These are phyloP conservation scores for Rhizopogon sp. DNA, from an alignment of 768 basidiomycete species.

Conservation along the genomic window DNA sequence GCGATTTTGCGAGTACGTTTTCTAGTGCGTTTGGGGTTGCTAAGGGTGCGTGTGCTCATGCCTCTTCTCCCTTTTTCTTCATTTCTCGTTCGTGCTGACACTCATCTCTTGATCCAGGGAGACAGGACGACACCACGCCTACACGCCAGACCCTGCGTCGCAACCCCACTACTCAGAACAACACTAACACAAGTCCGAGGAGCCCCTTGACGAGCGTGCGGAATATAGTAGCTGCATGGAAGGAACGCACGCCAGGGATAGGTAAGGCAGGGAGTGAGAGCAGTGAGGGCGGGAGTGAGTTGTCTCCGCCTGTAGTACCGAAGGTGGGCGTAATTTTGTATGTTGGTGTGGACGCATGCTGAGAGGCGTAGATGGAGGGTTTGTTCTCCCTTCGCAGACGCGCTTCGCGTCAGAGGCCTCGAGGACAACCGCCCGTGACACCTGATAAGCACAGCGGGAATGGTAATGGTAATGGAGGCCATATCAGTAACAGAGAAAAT, in stretches of 20 bases:
- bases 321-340: background rate
- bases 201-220: slow-evolving; percentile 71
- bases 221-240: slow-evolving; percentile 78
- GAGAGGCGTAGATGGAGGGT: slow-evolving; percentile 12
- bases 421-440: slow-evolving; percentile 11
- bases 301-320: slow-evolving; percentile 2
- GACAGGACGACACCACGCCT: background rate
- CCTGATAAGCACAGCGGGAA: slow-evolving; percentile 7
- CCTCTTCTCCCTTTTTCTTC: slow-evolving; percentile 35
- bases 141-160: background rate
- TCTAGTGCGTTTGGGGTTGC: slow-evolving; percentile 37
- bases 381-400: slow-evolving; percentile 31
- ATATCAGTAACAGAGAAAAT: slow-evolving; percentile 1
- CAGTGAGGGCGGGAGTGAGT: slow-evolving; percentile 12
- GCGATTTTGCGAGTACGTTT: slow-evolving; percentile 32
- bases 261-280: slow-evolving; percentile 19
- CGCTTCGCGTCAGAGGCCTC: slow-evolving; percentile 13
- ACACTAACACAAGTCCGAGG: slow-evolving; percentile 44
- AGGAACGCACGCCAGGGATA: slow-evolving; percentile 58
- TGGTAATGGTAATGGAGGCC: slow-evolving; percentile 8
- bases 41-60: slow-evolving; percentile 16
- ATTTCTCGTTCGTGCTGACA: slow-evolving; percentile 56
- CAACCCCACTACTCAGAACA: background rate
- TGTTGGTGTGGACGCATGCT: background rate
- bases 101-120: background rate